A percentile compares a stretch with the other conserved stretches of the same genome.
Conservation (phyloP, 768 basidiomycete species). For the Mycena alexandri region DNA sequence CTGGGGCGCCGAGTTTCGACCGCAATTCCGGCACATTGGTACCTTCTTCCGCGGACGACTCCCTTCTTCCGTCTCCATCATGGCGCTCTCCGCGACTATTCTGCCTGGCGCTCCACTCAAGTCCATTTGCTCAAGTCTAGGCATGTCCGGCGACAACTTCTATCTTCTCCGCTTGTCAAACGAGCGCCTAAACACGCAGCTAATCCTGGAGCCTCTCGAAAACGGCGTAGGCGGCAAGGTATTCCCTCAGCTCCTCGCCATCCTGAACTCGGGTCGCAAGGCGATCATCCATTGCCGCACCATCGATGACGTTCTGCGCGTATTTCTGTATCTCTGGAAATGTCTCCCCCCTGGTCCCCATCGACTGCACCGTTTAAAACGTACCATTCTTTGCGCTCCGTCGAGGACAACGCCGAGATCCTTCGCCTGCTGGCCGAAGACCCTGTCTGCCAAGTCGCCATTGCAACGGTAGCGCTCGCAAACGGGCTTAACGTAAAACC, state of each 20-base stretch:
- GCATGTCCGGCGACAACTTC: background rate
- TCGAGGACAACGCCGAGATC: constrained; percentile 14
- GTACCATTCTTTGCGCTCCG: constrained; percentile 3
- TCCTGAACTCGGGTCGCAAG: background rate
- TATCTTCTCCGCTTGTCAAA: background rate
- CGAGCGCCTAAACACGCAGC: constrained; percentile 14
- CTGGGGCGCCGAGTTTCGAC: constrained; percentile 23
- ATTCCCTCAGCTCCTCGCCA: constrained; percentile 26
- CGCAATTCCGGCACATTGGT: constrained; percentile 14
- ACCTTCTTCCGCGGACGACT: constrained; percentile 24
- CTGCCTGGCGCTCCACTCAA: constrained; percentile 6
- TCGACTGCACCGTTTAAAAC: constrained; percentile 15
- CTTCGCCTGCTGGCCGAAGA: constrained; percentile 13
- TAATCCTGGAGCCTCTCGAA: constrained; percentile 2
- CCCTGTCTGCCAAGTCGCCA: constrained; percentile 13
- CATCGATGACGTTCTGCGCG: constrained; percentile 1
- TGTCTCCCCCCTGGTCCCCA: constrained; percentile 4
- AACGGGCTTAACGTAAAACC: constrained; percentile 13
- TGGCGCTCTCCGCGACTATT: constrained; percentile 1
- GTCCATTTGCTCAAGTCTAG: constrained; percentile 1
- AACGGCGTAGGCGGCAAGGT: constrained; percentile 4
- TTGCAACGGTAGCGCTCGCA: constrained; percentile 15
- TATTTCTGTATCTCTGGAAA: constrained; percentile 8
- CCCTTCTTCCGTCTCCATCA: constrained; percentile 3
- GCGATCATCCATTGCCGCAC: constrained; percentile 13